A percentile compares a stretch with the other conserved stretches of the same genome.
phyloP scores from a whole-genome alignment of 495 filamentous ascomycete genomes.

The Neurospora sp. region DNA sequence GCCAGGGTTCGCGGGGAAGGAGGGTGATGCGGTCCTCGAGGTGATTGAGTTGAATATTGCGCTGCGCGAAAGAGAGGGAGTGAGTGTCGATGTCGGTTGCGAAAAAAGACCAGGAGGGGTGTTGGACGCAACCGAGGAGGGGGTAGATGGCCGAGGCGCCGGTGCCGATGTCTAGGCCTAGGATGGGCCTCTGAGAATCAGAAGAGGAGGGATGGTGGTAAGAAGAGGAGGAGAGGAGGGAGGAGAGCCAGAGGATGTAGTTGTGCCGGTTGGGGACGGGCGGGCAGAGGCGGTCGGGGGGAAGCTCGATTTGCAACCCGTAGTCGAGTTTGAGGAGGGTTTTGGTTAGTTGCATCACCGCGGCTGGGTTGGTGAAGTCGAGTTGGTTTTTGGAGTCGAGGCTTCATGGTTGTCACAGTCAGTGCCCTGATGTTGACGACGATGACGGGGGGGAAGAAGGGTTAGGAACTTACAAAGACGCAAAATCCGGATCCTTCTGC shows the following conservation, averaged over 20 bases:
- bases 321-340: slow-evolving; percentile 71
- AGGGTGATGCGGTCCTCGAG: slow-evolving; percentile 57
- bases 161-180: slow-evolving; percentile 81
- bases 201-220: slow-evolving; percentile 21
- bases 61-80: slow-evolving; percentile 52
- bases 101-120: slow-evolving; percentile 59
- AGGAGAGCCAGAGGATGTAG: slow-evolving; percentile 86
- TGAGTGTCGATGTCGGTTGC: slow-evolving; percentile 78
- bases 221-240: slow-evolving; percentile 65
- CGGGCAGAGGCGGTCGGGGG: slow-evolving; percentile 77
- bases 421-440: too few species aligned
- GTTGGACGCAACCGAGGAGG: slow-evolving; percentile 61
- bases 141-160: slow-evolving; percentile 90
- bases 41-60: slow-evolving; percentile 54
- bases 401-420: slow-evolving; percentile 8
- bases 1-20: slow-evolving; percentile 37
- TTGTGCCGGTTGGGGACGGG: slow-evolving; percentile 77
- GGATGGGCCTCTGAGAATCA: neutral
- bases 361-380: slow-evolving; percentile 71
- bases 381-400: slow-evolving; percentile 56
- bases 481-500: slow-evolving; percentile 22
- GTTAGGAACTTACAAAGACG: slow-evolving; percentile 6
- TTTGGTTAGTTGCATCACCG: slow-evolving; percentile 74
- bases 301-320: slow-evolving; percentile 57
- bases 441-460: too few species aligned